These are phyloP conservation scores for Phoma sp. DNA, from an alignment of 2,329 filamentous ascomycete species.

Conservation along the genomic window DNA sequence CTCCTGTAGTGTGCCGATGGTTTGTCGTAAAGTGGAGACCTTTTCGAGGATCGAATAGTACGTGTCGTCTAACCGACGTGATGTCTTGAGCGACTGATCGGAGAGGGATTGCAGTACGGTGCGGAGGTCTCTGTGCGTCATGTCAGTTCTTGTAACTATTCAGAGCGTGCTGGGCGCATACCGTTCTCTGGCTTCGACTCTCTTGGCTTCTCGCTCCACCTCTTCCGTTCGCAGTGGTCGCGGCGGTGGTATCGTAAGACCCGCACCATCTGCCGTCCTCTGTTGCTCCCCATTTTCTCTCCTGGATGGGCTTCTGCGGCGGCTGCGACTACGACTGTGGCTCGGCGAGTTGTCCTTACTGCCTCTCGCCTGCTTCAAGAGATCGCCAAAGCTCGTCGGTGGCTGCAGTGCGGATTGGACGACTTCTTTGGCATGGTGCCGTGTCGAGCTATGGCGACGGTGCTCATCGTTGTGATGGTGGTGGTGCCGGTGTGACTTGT, in stretches of 20 bases:
- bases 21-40: constrained; percentile 67
- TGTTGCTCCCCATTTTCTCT: constrained; percentile 5
- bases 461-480: constrained; percentile 32
- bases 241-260: constrained; percentile 25
- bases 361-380: constrained; percentile 47
- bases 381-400: constrained; percentile 53
- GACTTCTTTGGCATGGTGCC: constrained; percentile 50
- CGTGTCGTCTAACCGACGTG: constrained; percentile 72
- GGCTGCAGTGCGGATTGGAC: constrained; percentile 54
- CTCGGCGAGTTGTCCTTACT: constrained; percentile 40
- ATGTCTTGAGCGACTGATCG: constrained; percentile 67
- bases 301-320: constrained; percentile 8
- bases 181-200: constrained; percentile 48
- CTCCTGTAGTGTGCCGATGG: constrained; percentile 69
- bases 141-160: constrained; percentile 20
- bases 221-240: constrained; percentile 48
- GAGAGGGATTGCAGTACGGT: constrained; percentile 56
- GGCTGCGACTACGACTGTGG: constrained; percentile 39
- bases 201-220: constrained; percentile 46
- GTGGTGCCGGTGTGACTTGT: constrained; percentile 37
- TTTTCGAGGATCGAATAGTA: constrained; percentile 78
- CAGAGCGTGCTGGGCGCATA: constrained; percentile 20
- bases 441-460: constrained; percentile 35
- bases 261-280: constrained; percentile 1
- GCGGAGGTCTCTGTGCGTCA: constrained; percentile 46